These are phyloP conservation scores for Phytophthora sp. DNA, from an alignment of 352 stramenopile species.

Conservation along the genomic window DNA sequence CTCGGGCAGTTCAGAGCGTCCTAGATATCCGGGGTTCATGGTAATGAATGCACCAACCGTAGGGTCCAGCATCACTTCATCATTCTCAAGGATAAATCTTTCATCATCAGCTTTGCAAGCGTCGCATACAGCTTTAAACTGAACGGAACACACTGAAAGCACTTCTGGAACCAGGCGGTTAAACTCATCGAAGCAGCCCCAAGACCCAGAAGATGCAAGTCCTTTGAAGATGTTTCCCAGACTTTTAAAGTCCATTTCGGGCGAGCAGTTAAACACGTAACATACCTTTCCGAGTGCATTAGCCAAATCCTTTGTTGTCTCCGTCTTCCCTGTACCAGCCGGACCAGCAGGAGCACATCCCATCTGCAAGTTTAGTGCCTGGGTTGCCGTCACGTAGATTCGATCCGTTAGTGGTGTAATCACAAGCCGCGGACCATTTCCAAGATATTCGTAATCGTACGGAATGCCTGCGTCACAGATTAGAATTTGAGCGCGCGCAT, in stretches of 20 bases:
- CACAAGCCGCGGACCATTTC: slow-evolving; percentile 94
- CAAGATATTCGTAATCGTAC: slow-evolving; percentile 98
- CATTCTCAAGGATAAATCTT: slow-evolving; percentile 94
- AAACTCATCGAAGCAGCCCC: slow-evolving; percentile 98
- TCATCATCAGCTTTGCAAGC: slow-evolving; percentile 94
- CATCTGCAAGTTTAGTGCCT: slow-evolving; percentile 94
- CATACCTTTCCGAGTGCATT: slow-evolving; percentile 95
- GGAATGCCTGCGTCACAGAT: slow-evolving; percentile 94
- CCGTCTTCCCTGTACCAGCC: slow-evolving; percentile 93
- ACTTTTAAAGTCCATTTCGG: slow-evolving; percentile 97
- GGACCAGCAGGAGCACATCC: slow-evolving; percentile 81
- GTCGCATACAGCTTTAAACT: slow-evolving; percentile 97
- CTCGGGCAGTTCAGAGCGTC: slow-evolving; percentile 94
- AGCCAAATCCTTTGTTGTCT: slow-evolving; percentile 96
- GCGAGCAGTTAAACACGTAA: slow-evolving; percentile 96
- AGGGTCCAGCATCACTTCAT: slow-evolving; percentile 92
- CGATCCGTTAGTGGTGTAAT: slow-evolving; percentile 96
- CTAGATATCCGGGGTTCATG: slow-evolving; percentile 97
- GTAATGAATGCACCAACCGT: slow-evolving; percentile 96
- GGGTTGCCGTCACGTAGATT: slow-evolving; percentile 96
- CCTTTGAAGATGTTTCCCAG: slow-evolving; percentile 98
- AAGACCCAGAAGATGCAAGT: slow-evolving; percentile 93
- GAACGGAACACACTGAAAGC: slow-evolving; percentile 93
- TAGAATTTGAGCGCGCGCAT: slow-evolving; percentile 82
- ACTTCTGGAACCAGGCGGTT: slow-evolving; percentile 96